A percentile compares a stretch with the other conserved stretches of the same genome.
phyloP scores from a whole-genome alignment of 2,329 filamentous ascomycete species.

The Apiospora saccharicola region DNA sequence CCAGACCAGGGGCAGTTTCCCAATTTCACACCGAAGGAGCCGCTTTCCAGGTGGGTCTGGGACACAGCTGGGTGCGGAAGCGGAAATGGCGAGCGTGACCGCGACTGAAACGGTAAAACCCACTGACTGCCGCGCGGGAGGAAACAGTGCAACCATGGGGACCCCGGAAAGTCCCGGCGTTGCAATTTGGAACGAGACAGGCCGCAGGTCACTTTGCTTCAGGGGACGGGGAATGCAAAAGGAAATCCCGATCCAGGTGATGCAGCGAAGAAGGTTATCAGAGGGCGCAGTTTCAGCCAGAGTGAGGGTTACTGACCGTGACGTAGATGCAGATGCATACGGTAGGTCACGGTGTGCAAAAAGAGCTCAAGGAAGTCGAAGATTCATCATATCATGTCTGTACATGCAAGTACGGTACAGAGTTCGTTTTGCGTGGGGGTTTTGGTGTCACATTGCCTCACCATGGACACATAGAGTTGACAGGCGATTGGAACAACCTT shows the following conservation, averaged over 20 bases:
- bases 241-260: neutral
- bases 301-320: neutral
- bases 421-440: conserved; percentile 1
- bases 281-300: neutral
- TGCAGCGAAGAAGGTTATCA: neutral
- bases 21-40: conserved; percentile 14
- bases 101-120: conserved; percentile 18
- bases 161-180: conserved; percentile 10
- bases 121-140: conserved; percentile 16
- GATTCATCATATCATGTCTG: neutral
- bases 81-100: conserved; percentile 19
- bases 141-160: conserved; percentile 15
- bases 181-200: neutral
- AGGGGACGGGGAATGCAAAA: neutral
- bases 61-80: conserved; percentile 7
- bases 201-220: neutral
- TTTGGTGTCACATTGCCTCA: neutral
- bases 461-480: neutral
- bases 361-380: neutral
- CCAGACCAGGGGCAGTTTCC: neutral
- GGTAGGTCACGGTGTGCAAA: neutral
- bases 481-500: neutral
- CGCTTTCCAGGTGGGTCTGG: conserved; percentile 8
- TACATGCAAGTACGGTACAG: neutral
- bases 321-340: neutral